Base-by-base conservation (phyloP, 805 yeast species). In the Zygosaccharomyces bailii region DNA sequence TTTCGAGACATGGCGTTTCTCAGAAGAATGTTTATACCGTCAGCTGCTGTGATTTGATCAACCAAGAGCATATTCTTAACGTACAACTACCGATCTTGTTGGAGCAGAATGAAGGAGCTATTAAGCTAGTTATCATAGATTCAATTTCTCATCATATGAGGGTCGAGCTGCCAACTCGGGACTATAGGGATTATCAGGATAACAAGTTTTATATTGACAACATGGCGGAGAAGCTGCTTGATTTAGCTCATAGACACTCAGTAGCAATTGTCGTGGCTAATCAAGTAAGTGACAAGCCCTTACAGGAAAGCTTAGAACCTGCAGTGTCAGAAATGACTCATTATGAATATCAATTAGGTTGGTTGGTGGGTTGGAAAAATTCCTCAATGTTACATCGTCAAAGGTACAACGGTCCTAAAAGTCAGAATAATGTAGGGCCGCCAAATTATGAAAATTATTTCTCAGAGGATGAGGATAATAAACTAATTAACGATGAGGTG, bases 91-190 rank as follows among this genome's bases (percentile, higher is more conserved):
- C 93, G 0, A 65, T 72, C 1, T 63, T 85, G 21, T 46, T 81
- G 10, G 65, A 67, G 33, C 51, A 67, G 35, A 59, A 66, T 24
- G 50, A 60, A 9, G 62, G 65, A 0, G 52, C 57, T 5, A 69
- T 82, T 2, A 82, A 76, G 34, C 56, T 84, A 21, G 70, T 91
- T 0, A 73, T 88, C 1, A 70, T 90, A 7, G 98, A 91, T 63
- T 85, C 96, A 25, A 78, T 90, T 3, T 80, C 91, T 0, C 96
- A 87, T 56, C 95, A 85, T 61, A 61, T 89, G 24, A 68, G 95
- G 45, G 80, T 80, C 1, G 87, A 82, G 50, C 57, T 79, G 18
- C 71, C 65, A 33, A 67, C 71, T 32, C 68, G 60, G 8, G 64
- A 64, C 23, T 62, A 66, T 19, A 56, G 55, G 30, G 66, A 65